Evolutionary conservation across 225 moss, liverwort and hornwort species (phyloP), one percentile per base, ranked within the genome.

Genomic region (Sphagnum tenellum): DNA sequence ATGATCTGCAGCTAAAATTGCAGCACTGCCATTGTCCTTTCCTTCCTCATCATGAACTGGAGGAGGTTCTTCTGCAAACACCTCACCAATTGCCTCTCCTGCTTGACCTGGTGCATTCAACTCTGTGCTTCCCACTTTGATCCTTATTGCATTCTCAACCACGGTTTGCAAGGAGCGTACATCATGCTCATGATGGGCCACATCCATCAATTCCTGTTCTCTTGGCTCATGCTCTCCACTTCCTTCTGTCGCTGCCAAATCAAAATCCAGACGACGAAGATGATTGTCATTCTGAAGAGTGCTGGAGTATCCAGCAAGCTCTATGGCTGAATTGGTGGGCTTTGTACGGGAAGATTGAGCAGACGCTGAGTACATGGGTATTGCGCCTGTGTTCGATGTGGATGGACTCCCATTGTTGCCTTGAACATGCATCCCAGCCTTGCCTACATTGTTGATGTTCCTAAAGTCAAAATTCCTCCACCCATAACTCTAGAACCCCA

Each of bases 341-440:
- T 76, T 78, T 5, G 81, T 80, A 55, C 78, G 73, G 66, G 83
- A 86, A 66, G 77, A 75, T 70, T 83, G 79, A 49, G 75, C 78
- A 72, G 78, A 84, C 62, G 76, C 45, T 64, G 75, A 59, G 45
- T 64, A 45, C 5, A 69, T 56, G 9, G 29, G 29, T 29, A 29
- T 29, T 29, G 29, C 29, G 1, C 29, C 29, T 1, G 1, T 1
- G 29, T 29, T 80, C 13, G 82, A 82, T 49, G 84, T 63, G 48
- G 77, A 77, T 59, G 77, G 77, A 63, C 59, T 49, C 49, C 71
- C 79, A 51, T 72, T 71, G 4, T 67, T 62, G 57, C 71, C 75
- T 59, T 73, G 63, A 10, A 66, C 59, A 66, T 64, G 70, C 60
- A 46, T 66, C 45, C 56, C 69, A 9, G 9, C 73, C 65, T 81